A percentile compares a stretch with the other conserved stretches of the same genome.
These are phyloP conservation scores for Epichloe elymi DNA, from an alignment of 2,329 filamentous ascomycete genomes.

Conservation along the genomic window DNA sequence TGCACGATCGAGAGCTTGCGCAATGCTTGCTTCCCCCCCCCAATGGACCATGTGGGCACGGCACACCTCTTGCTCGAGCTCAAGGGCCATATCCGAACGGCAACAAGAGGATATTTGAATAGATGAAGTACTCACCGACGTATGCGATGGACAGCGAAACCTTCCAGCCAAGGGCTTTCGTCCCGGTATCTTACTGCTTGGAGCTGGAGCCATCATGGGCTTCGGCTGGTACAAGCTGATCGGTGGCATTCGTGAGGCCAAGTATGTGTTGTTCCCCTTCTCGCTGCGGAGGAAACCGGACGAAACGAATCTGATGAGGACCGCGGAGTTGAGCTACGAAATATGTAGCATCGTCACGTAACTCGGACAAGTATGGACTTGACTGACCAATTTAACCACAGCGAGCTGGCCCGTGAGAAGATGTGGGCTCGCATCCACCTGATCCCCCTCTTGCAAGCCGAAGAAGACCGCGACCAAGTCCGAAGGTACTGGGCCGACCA, in stretches of 20 bases:
- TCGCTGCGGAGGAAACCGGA: too few species aligned
- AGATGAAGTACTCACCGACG: too few species aligned
- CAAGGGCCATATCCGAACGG: too few species aligned
- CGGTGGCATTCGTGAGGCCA: slow-evolving; percentile 75
- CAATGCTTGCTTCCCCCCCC: too few species aligned
- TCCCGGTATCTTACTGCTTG: slow-evolving; percentile 64
- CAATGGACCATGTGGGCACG: too few species aligned
- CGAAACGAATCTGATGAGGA: too few species aligned
- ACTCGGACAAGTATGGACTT: too few species aligned
- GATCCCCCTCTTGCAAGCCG: slow-evolving; percentile 85
- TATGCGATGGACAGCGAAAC: slow-evolving; percentile 54
- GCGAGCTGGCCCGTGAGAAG: slow-evolving; percentile 91
- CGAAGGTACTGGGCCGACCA: slow-evolving; percentile 75
- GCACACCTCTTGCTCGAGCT: too few species aligned
- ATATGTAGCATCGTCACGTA: too few species aligned
- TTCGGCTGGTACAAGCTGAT: slow-evolving; percentile 86
- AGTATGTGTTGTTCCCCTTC: slow-evolving; percentile 43
- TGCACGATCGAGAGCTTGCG: too few species aligned
- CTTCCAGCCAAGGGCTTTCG: slow-evolving; percentile 83
- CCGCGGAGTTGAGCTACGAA: too few species aligned
- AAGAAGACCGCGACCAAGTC: slow-evolving; percentile 92
- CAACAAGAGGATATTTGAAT: too few species aligned
- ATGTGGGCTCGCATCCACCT: slow-evolving; percentile 96
- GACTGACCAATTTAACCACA: slow-evolving; percentile 21
- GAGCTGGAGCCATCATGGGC: slow-evolving; percentile 64